These are phyloP conservation scores for Amaranthus tricolor DNA, from an alignment of 179 eudicot genomes.

Conservation along the genomic window DNA sequence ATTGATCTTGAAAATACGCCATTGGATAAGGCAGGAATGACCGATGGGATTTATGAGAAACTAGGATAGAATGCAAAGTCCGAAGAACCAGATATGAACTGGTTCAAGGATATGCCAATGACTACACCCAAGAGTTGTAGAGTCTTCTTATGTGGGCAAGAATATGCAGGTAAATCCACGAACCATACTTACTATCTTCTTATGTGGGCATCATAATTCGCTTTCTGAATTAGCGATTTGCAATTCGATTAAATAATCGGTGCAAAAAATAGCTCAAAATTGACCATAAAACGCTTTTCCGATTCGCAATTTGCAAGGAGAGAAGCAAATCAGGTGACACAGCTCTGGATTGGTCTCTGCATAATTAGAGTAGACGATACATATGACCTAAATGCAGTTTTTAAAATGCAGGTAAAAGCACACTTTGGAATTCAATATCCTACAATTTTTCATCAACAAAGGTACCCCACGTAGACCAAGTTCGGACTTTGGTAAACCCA, in stretches of 20 bases:
- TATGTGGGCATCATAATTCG: too few relatives aligned
- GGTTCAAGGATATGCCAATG: constrained; percentile 83
- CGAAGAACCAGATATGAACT: constrained; percentile 54
- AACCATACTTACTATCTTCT: background rate
- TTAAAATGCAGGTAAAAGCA: constrained; percentile 66
- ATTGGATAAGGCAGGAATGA: constrained; percentile 58
- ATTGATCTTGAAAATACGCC: constrained; percentile 86
- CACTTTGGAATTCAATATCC: constrained; percentile 67
- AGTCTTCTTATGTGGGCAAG: constrained; percentile 88
- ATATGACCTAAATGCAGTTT: background rate
- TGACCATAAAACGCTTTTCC: background rate
- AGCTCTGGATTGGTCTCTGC: background rate
- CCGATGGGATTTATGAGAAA: constrained; percentile 63
- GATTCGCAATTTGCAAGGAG: too few relatives aligned
- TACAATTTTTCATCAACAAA: constrained; percentile 61
- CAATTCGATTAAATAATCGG: background rate
- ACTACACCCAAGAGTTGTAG: constrained; percentile 72
- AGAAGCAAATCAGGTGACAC: too few relatives aligned
- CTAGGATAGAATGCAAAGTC: constrained; percentile 64
- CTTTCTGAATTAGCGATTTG: too few relatives aligned
- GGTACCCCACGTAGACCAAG: constrained; percentile 67
- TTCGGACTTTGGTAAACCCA: constrained; percentile 71
- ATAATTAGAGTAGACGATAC: background rate
- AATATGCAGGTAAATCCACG: constrained; percentile 58
- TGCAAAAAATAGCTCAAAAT: background rate